Percentiles rank a stretch among this genome's conserved stretches.
These are phyloP conservation scores for Pyrenochaeta sp. DNA, from an alignment of 2,329 filamentous ascomycete species.

Conservation along the genomic window DNA sequence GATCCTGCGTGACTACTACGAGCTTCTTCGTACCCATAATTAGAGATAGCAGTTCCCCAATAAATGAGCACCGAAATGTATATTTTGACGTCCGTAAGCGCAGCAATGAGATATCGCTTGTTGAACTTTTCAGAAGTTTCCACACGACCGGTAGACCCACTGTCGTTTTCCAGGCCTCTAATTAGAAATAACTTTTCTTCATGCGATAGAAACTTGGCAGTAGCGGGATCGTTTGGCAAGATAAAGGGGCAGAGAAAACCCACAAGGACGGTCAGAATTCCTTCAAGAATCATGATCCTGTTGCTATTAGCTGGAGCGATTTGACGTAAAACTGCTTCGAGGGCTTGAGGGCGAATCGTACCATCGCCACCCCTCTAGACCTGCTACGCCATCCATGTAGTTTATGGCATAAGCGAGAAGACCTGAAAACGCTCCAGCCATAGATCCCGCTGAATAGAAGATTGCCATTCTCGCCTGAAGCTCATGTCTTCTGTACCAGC, in stretches of 20 bases:
- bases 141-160: too few relatives aligned
- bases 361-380: constrained; percentile 40
- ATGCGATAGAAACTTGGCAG: too few relatives aligned
- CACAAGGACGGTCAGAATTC: neutral
- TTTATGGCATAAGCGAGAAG: constrained; percentile 43
- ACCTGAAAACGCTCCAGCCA: constrained; percentile 43
- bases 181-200: too few relatives aligned
- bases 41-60: too few relatives aligned
- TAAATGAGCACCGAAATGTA: too few relatives aligned
- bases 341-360: constrained; percentile 35
- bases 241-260: too few relatives aligned
- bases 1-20: neutral
- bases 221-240: too few relatives aligned
- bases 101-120: too few relatives aligned
- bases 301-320: too few relatives aligned
- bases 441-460: constrained; percentile 40
- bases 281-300: neutral
- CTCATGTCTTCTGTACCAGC: constrained; percentile 44
- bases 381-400: constrained; percentile 33
- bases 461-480: constrained; percentile 43
- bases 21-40: neutral
- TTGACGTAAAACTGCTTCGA: neutral
- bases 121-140: too few relatives aligned
- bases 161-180: too few relatives aligned
- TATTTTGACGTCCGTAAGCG: too few relatives aligned